Conservation (phyloP, 2,329 filamentous ascomycete genomes). For the Aspergillus neoniger region DNA sequence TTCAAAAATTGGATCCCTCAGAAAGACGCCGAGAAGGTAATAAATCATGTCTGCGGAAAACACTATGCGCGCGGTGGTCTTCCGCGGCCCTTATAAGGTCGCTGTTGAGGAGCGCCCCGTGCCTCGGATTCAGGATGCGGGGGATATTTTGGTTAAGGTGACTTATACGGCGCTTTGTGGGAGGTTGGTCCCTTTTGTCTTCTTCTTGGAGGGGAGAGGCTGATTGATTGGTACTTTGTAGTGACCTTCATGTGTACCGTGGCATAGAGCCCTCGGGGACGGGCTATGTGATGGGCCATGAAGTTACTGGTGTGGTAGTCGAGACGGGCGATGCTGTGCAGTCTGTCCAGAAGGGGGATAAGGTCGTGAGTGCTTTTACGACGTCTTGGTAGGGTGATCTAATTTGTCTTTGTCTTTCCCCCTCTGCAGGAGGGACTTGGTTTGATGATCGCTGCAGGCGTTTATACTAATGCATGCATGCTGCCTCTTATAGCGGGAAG, state of each 20-base stretch:
- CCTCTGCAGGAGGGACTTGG: neutral
- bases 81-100: conserved; percentile 75
- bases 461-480: conserved; percentile 8
- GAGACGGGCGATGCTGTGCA: conserved; percentile 68
- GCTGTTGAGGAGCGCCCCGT: conserved; percentile 77
- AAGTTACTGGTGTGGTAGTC: conserved; percentile 77
- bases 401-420: neutral
- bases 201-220: neutral
- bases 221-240: conserved; percentile 35
- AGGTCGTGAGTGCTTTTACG: conserved; percentile 81
- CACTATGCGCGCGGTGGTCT: conserved; percentile 82
- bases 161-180: conserved; percentile 83
- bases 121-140: conserved; percentile 69
- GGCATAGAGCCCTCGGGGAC: conserved; percentile 72
- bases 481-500: conserved; percentile 51
- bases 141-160: conserved; percentile 81
- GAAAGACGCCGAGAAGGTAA: too few relatives aligned
- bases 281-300: conserved; percentile 71
- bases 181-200: conserved; percentile 58
- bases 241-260: conserved; percentile 83
- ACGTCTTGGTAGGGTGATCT: conserved; percentile 64
- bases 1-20: too few relatives aligned
- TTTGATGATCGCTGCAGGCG: neutral
- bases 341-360: conserved; percentile 71
- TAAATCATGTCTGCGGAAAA: conserved; percentile 40